phyloP scores from a whole-genome alignment of 2,329 filamentous ascomycete species.

The Didymella pinodella region DNA sequence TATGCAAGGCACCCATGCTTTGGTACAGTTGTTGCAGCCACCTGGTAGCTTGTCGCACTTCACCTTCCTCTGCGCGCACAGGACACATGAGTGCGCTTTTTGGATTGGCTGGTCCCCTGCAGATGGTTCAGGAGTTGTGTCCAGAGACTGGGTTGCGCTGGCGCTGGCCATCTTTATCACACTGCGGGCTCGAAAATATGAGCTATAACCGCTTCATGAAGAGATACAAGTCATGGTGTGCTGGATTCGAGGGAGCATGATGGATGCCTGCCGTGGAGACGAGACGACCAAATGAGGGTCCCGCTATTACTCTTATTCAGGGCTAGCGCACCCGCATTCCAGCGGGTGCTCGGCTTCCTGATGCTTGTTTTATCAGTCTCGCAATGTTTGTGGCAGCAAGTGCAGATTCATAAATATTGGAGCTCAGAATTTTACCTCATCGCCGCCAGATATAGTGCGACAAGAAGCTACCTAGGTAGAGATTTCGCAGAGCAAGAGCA shows the following conservation, averaged over 20 bases:
- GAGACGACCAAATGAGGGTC: no score
- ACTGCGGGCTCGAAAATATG: not conserved
- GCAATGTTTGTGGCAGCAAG: not conserved
- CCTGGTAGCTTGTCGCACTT: conserved; percentile 42
- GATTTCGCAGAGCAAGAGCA: not conserved
- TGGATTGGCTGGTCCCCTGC: conserved; percentile 14
- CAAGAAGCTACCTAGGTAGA: no score
- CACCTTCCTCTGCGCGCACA: conserved; percentile 48
- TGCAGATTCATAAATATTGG: no score
- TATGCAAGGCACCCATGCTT: conserved; percentile 41
- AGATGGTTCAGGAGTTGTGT: not conserved
- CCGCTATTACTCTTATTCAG: not conserved
- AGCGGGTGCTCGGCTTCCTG: not conserved
- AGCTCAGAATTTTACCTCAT: not conserved
- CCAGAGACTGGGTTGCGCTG: not conserved
- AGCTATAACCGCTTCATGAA: not conserved
- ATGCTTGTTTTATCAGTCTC: not conserved
- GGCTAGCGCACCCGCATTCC: not conserved
- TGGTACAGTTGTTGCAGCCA: conserved; percentile 44
- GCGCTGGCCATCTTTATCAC: not conserved
- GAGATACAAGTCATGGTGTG: no score
- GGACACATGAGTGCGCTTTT: conserved; percentile 46
- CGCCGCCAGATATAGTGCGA: not conserved
- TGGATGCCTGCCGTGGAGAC: not conserved
- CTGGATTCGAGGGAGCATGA: not conserved